These are phyloP conservation scores for Candida easanensis DNA, from an alignment of 805 yeast species.

Conservation along the genomic window DNA sequence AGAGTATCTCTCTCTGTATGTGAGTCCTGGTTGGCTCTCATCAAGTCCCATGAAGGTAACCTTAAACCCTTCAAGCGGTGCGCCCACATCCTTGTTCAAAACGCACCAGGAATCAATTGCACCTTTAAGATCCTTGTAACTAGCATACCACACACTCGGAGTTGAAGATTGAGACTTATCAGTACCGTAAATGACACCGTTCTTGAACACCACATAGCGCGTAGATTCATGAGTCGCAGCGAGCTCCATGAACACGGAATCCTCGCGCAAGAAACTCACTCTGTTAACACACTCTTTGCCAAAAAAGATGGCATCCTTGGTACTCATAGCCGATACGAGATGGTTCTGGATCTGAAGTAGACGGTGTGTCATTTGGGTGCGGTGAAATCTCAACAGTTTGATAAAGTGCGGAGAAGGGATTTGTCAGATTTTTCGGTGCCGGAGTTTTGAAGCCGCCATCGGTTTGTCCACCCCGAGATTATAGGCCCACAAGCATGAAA, in stretches of 20 bases:
- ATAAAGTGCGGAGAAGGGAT: background rate
- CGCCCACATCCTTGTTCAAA: constrained; percentile 9
- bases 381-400: background rate
- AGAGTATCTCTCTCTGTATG: constrained; percentile 40
- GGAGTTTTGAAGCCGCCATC: too few species aligned
- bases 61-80: constrained; percentile 34
- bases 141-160: constrained; percentile 10
- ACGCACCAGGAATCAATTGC: constrained; percentile 17
- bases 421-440: background rate
- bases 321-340: background rate
- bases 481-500: too few species aligned
- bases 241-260: constrained; percentile 41
- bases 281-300: constrained; percentile 54
- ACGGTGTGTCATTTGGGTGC: constrained; percentile 2
- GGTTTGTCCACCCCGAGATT: background rate
- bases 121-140: constrained; percentile 15
- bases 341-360: constrained; percentile 4
- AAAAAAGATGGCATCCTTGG: constrained; percentile 29
- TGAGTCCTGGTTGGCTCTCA: constrained; percentile 35
- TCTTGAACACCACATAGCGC: constrained; percentile 36
- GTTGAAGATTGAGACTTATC: background rate
- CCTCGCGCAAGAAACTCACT: constrained; percentile 55
- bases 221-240: constrained; percentile 41
- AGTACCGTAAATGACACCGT: constrained; percentile 25
- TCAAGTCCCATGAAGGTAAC: constrained; percentile 51